A percentile compares a stretch with the other conserved stretches of the same genome.
phyloP scores from a whole-genome alignment of 768 basidiomycete genomes.

The Rhizopogon vinicolor region DNA sequence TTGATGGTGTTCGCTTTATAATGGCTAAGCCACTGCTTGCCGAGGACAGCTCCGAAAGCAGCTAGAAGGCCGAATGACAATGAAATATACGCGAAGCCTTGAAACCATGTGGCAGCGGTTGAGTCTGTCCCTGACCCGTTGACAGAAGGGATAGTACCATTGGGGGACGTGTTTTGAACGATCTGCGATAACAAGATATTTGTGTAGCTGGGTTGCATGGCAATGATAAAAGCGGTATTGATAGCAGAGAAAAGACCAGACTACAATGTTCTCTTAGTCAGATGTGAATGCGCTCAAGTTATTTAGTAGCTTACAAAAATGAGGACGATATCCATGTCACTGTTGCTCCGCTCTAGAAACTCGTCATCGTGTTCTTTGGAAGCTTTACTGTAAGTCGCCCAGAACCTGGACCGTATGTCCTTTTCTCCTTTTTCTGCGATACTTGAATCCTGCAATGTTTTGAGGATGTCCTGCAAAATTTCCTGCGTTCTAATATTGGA shows the following conservation, averaged over 20 bases:
- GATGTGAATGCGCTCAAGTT: too few species aligned
- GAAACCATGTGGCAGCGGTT: slow-evolving; percentile 5
- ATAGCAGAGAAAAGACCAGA: slow-evolving; percentile 3
- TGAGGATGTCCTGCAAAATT: neutral
- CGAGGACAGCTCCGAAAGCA: slow-evolving; percentile 15
- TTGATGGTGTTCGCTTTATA: slow-evolving; percentile 5
- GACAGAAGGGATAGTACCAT: neutral
- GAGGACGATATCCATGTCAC: slow-evolving; percentile 15
- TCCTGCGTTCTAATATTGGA: neutral
- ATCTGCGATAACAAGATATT: neutral
- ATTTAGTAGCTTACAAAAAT: slow-evolving; percentile 7
- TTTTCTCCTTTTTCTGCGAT: neutral
- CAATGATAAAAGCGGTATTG: neutral
- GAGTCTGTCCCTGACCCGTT: too few species aligned
- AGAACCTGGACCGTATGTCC: slow-evolving; percentile 6
- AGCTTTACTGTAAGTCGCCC: slow-evolving; percentile 10
- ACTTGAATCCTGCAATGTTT: neutral
- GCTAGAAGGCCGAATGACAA: slow-evolving; percentile 16
- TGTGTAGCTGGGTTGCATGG: slow-evolving; percentile 1
- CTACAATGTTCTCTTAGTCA: neutral
- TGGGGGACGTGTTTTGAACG: slow-evolving; percentile 4
- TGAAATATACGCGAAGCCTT: slow-evolving; percentile 14
- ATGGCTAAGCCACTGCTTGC: slow-evolving; percentile 11
- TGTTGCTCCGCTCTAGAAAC: slow-evolving; percentile 12
- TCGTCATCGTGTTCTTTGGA: slow-evolving; percentile 12